Evolutionary conservation across 768 basidiomycete species (phyloP), one percentile per base, ranked within the genome.

Genomic region (Tulasnella sp.): DNA sequence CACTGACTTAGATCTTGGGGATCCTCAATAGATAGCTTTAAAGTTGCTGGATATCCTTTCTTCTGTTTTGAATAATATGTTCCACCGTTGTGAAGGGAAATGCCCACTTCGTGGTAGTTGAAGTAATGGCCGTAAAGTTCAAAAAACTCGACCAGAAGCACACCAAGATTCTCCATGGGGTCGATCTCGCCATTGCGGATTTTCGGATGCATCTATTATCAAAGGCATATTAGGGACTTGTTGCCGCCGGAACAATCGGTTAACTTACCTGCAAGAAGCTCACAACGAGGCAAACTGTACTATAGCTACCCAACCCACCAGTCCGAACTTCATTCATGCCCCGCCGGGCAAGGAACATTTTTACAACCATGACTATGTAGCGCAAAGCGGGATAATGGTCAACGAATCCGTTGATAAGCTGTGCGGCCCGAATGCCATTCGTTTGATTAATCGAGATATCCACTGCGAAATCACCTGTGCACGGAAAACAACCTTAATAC

Each of bases 301-400:
- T 92, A 84, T 98, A 99, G 83, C 94, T 95, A 31, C 97, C 97
- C 46, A 99, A 85, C 2, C 98, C 98, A 10, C 98, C 97, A 0
- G 93, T 94, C 84, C 92, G 98, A n/a, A 99, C 97, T 85, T 99
- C 98, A 84, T 99, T 99, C 95, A 98, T 94, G 39, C 90, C 90
- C 56, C 97, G 88, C 84, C 98, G 95, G 81, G 88, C 89, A 77
- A 99, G 88, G 85, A 98, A 99, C 2, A 93, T 90, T 86, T 99
- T 99, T 81, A 94, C 92, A 80, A 97, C 91, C 84, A 98, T 86
- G 48, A 98, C 91, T 52, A 99, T 90, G 78, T 90, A 90, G 44
- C 93, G 90, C n/a, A 96, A 86, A 0, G 94, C 95, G 31, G 93
- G 90, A 84, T 96, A 88, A 78, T 93, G 87, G 62, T 88, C 87